A percentile compares a stretch with the other conserved stretches of the same genome.
phyloP scores from a whole-genome alignment of 257 asterid genomes.

The Perilla frutescens region DNA sequence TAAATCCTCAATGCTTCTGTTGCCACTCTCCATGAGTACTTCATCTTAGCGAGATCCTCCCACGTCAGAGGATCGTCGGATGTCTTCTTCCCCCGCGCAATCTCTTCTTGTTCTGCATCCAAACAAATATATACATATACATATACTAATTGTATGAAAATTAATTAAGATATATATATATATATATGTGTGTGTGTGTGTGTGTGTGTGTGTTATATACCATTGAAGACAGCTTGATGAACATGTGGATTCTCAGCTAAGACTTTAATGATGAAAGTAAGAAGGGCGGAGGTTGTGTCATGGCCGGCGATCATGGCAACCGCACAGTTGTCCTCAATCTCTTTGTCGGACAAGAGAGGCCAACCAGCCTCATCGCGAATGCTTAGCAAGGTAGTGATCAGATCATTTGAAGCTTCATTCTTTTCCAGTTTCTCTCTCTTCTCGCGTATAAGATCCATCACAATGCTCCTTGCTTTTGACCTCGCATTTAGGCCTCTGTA shows the following conservation, averaged over 20 bases:
- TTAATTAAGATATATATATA: no score
- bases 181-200: no score
- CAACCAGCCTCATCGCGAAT: background rate
- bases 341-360: conserved; percentile 3
- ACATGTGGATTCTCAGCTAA: background rate
- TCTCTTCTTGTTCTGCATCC: conserved; percentile 14
- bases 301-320: conserved; percentile 9
- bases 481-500: background rate
- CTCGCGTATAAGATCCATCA: background rate
- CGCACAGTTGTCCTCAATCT: background rate
- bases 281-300: conserved; percentile 4
- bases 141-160: background rate
- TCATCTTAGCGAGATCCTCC: conserved; percentile 10
- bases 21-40: conserved; percentile 15
- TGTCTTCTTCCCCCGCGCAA: background rate
- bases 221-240: background rate
- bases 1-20: no score
- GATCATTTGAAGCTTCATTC: background rate
- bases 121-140: background rate
- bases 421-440: background rate
- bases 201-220: background rate
- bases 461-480: background rate
- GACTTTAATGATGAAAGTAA: background rate
- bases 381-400: conserved; percentile 20
- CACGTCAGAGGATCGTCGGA: background rate